Evolutionary conservation across 2,329 filamentous ascomycete species (phyloP), one percentile per base, ranked within the genome.

Genomic region (Cladosporium sp.): DNA sequence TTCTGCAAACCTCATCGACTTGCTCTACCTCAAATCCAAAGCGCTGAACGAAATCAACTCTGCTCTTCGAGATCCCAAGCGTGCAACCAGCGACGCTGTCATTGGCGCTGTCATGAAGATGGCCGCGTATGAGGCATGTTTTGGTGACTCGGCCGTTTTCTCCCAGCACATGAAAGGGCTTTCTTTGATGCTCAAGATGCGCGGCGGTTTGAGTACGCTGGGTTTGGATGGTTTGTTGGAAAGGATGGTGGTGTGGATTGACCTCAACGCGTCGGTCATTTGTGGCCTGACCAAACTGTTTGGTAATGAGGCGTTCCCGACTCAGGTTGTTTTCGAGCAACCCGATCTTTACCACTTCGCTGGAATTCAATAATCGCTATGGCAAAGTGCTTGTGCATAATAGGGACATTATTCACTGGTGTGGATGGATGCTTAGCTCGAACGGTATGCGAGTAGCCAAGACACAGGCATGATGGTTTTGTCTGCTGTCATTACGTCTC

Each of bases 41-140:
- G 69, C 72, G 19, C 59, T 76, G 29, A 49, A 54, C 4, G 60
- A 66, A n/a, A 70, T 76, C 59, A 73, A 72, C 53, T 47, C 59
- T 1, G 60, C 62, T 16, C 55, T 74, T 19, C 52, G 53, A 18
- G 53, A 61, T 32, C 56, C 58, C 20, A 53, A 52, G 6, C 45
- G 54, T 29, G 49, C 52, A 7, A 51, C 67, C 13, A 68, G 56
- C 42, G 72, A 75, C 53, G 67, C 67, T 5, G 51, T 74, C 15
- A 67, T 76, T 39, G 72, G 71, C n/a, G 72, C 73, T 3, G 71
- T 74, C 7, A 71, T 70, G 25, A 75, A 75, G 51, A 73, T 77
- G 70, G 74, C 73, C 4, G 71, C 69, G 54, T 76, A 74, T 54
- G 74, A 77, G 57, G 72, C 72, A 20, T 71, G 74, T 56, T 73